These are phyloP conservation scores for Calocybe gangraenosa DNA, from an alignment of 768 basidiomycete species.

Conservation along the genomic window DNA sequence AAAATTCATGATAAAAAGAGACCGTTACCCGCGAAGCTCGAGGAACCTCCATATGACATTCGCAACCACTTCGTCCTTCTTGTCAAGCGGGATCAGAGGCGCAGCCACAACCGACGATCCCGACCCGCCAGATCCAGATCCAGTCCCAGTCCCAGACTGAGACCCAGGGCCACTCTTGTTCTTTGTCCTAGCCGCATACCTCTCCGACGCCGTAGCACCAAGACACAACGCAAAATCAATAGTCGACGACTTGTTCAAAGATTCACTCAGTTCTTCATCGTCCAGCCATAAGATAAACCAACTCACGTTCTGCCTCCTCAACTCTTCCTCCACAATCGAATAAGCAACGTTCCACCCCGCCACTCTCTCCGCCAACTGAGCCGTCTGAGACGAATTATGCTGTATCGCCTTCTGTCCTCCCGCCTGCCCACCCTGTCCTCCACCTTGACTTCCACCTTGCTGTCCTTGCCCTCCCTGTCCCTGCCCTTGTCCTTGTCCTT, in stretches of 20 bases:
- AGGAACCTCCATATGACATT: conserved; percentile 99
- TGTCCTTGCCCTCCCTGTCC: too few relatives aligned
- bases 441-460: too few relatives aligned
- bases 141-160: too few relatives aligned
- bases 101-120: too few relatives aligned
- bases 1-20: conserved; percentile 9
- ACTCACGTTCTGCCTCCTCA: conserved; percentile 93
- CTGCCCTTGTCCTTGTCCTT: too few relatives aligned
- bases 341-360: conserved; percentile 88
- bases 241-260: conserved; percentile 74
- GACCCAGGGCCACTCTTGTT: conserved; percentile 40
- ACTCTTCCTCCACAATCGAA: conserved; percentile 84
- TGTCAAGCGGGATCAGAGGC: conserved; percentile 61
- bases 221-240: conserved; percentile 95
- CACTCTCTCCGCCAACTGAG: conserved; percentile 84
- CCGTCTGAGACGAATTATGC: conserved; percentile 77
- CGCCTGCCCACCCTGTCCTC: conserved; percentile 17
- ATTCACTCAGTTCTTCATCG: conserved; percentile 3
- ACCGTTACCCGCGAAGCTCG: conserved; percentile 79
- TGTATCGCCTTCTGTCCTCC: conserved; percentile 53
- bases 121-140: too few relatives aligned
- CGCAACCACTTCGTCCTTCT: conserved; percentile 97
- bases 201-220: conserved; percentile 82
- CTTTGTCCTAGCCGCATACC: conserved; percentile 78
- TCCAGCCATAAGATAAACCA: too few relatives aligned